Base-by-base conservation (phyloP, 2,329 filamentous ascomycete genomes). In the Teratosphaeria zuluensis region DNA sequence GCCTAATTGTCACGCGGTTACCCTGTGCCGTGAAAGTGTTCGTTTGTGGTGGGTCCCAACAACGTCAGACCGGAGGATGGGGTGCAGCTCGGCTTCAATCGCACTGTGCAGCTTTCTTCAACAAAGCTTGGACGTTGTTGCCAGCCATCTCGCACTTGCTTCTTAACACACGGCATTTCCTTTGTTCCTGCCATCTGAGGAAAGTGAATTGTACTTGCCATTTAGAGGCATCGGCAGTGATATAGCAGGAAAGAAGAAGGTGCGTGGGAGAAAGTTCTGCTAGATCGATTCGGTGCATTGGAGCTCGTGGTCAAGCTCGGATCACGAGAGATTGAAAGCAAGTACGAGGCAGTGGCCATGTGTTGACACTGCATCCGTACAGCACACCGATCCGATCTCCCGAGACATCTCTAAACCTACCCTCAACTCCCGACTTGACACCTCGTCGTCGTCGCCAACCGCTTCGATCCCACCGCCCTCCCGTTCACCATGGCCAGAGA, bases 401-500 rank as follows among this genome's bases (percentile, higher is more conserved):
- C 8, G n/a, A 52, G n/a, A 30, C 7, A 24, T n/a, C 28, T n/a
- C 8, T 52, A 9, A 24, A 9, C 19, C 48, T n/a, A 9, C 19
- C 48, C 7, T 11, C 48, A 9, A 9, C 48, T 11, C 51, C 28
- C 51, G 12, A 53, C 51, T 12, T 28, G 9, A n/a, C 48, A 19
- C 53, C 8, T 35, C 54, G n/a, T 24, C 38, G n/a, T 3, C 54
- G 21, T 9, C 54, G 16, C 21, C 54, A 14, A 9, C 32, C 21
- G 32, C 31, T 51, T 2, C 46, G 11, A 11, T 28, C 12, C 28
- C 46, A 21, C 24, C 24, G 24, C 24, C 24, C 16, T 54, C 54
- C 42, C 56, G 56, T 24, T 57, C 65, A 65, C 59, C 60, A 73
- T 73, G 72, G 62, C 64, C 53, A 72, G 85, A 70, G 92, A 97